Evolutionary conservation across 2,329 filamentous ascomycete genomes (phyloP), one percentile per base, ranked within the genome.

Genomic region (Hypomyces rosellus): DNA sequence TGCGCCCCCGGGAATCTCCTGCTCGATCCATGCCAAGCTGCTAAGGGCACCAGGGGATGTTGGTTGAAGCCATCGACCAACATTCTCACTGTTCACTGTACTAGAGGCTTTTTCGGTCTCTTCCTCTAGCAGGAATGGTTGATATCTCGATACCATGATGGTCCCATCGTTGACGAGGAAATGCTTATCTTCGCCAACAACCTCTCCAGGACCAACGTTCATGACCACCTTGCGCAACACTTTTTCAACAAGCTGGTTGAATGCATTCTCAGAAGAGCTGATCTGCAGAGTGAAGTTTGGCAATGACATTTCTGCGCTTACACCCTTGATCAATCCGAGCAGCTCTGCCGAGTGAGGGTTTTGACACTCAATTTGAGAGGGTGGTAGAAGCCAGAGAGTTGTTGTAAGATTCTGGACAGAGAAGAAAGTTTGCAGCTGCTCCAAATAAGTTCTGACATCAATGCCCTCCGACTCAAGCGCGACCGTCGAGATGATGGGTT

Each of bases 241-340:
- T 8, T 30, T 34, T 8, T 5, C 33, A 14, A 46, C 20, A 2
- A 34, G 30, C 14, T 34, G 14, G 22, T 7, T 5, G 14, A 14
- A 14, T 12, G 46, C 34, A 36, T n/a, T 22, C 7, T 39, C 38
- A 15, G 34, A 34, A 9, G 4, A 7, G 5, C 43, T 18, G 5
- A 45, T 8, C 34, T 49, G 33, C 12, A 38, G 5, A 1, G 40
- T 49, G 13, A 41, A 40, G 30, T 44, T n/a, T 11, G 44, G 40
- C 8, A 45, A 30, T 2, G 14, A 3, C 5, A 50, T 49, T 47
- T 65, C 63, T 5, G 51, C 49, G n/a, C 61, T 58, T 4, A 65
- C 48, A 1, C 55, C 57, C 2, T 62, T 51, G 2, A 55, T 50
- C 0, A 58, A 20, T 2, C 25, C 25, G 25, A 30, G 25, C 25